Base-by-base conservation (phyloP, 1,139 yeast species). In the Yamadazyma atmosphaerica region DNA sequence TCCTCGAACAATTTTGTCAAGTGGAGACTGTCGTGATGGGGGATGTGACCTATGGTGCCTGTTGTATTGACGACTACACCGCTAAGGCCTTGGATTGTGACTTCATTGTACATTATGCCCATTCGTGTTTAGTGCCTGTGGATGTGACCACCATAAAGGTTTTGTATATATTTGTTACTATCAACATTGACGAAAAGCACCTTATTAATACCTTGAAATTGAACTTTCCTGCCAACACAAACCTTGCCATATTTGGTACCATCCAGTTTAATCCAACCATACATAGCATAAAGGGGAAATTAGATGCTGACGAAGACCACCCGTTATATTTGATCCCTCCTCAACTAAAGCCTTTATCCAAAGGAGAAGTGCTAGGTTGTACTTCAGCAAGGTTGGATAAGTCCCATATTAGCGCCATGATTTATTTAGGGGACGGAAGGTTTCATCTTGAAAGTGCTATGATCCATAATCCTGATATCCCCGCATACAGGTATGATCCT, bases 41-140 rank as follows among this genome's bases (percentile, higher is more conserved):
- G 2, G 99, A 92, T 61, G 98, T 92, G 1, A 88, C 97, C 0
- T 92, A 92, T 55, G 99, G 99, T 24, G 99, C 99, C 0, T 92
- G 99, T 58, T 92, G 99, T 63, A 89, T 92, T 37, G 99, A 92
- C 58, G 99, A 92, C 58, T 92, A 75, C 56, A 90, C 98, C 0
- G 98, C 99, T 3, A 70, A 90, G 43, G 83, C 98, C 0, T 65
- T 92, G 33, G 96, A 86, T 39, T 94, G 98, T 62, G 99, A 92
- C 58, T 86, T 90, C 51, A 81, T 92, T 41, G 89, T 92, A 10
- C 99, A 94, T 63, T 92, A 92, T 61, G 99, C 98, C 2, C 99
- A 92, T 60, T 89, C 96, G 11, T 92, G 99, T 63, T 71, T 92
- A 36, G 98, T 92, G 1, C 98, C 99, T 1, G 87, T 92, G 22